Evolutionary conservation across 1,284 basidiomycete species (phyloP), one percentile per base, ranked within the genome.

Genomic region (Neonothopanus nambi): DNA sequence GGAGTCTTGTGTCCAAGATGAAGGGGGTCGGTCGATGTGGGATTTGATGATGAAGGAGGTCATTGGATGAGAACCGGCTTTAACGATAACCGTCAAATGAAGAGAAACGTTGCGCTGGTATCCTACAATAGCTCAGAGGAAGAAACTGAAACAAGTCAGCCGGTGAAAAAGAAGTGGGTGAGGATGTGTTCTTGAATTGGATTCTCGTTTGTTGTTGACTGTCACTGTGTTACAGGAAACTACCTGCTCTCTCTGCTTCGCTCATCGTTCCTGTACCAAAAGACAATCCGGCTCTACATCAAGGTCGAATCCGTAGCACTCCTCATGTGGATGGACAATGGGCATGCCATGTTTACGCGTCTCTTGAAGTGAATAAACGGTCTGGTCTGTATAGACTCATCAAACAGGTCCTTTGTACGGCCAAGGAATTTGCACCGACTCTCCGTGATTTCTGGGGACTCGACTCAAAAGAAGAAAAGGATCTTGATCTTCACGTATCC

Each of bases 271-370:
- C 75, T 26, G 61, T 60, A 0, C 86, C 84, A 0, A 61, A 78
- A 7, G 87, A 91, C 63, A 70, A 89, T 60, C 89, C 91, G 2
- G 69, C 80, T 4, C 69, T 81, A 9, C 91, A 93, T 64, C 89
- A 92, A 70, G 91, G 91, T 13, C 80, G 92, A n/a, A 73, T 74
- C 48, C 80, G 91, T n/a, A 74, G 80, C 0, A 75, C 71, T 0
- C 88, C 90, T 0, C 88, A 92, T 62, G 80, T 90, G 9, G 87
- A 91, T 24, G 92, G 91, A 0, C 89, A 92, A 65, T 93, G 81
- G 65, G 82, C 85, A 1, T 76, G 85, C 13, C 82, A 92, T 70
- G 78, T 93, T 53, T 93, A 88, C 65, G 74, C 91, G 9, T 79
- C 85, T 2, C 62, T 91, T 49, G 56, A 66, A 20, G 53, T 89